Conservation (phyloP, 106 monocot species). For the Posidonia australis region DNA sequence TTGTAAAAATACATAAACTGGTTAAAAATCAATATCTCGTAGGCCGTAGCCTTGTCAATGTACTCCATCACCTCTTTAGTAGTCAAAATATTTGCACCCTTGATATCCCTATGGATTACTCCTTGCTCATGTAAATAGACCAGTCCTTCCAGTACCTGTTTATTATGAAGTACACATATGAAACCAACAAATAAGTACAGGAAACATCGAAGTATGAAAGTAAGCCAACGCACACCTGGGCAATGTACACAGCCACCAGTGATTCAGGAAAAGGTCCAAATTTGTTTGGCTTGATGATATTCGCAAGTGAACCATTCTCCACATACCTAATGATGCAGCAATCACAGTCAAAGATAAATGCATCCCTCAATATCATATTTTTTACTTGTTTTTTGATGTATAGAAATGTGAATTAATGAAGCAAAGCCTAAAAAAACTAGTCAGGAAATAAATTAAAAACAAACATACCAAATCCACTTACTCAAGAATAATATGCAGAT, state of each 20-base stretch:
- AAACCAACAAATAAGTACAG: not conserved
- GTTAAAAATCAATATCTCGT: not conserved
- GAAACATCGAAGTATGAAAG: not conserved
- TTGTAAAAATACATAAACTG: too few relatives aligned
- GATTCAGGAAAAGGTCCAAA: slow-evolving; percentile 98
- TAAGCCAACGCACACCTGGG: slow-evolving; percentile 47
- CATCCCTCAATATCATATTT: not conserved
- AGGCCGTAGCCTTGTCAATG: not conserved
- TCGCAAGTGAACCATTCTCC: slow-evolving; percentile 96
- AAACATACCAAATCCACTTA: slow-evolving; percentile 18
- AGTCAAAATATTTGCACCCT: slow-evolving; percentile 98
- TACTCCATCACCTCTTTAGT: slow-evolving; percentile 73
- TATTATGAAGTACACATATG: not conserved
- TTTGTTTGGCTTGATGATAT: slow-evolving; percentile 95
- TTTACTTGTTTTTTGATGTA: not conserved
- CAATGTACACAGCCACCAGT: slow-evolving; percentile 78
- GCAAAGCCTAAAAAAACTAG: not conserved
- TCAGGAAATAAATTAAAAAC: not conserved
- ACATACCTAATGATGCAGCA: slow-evolving; percentile 54
- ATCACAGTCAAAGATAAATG: slow-evolving; percentile 2
- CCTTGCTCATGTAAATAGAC: slow-evolving; percentile 98
- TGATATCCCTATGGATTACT: slow-evolving; percentile 96
- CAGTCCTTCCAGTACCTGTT: slow-evolving; percentile 91
- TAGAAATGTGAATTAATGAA: not conserved
- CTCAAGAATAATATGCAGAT: slow-evolving; percentile 98